Evolutionary conservation across 495 filamentous ascomycete genomes (phyloP), one percentile per base, ranked within the genome.

Genomic region (Staphylotrichum tortipilum): DNA sequence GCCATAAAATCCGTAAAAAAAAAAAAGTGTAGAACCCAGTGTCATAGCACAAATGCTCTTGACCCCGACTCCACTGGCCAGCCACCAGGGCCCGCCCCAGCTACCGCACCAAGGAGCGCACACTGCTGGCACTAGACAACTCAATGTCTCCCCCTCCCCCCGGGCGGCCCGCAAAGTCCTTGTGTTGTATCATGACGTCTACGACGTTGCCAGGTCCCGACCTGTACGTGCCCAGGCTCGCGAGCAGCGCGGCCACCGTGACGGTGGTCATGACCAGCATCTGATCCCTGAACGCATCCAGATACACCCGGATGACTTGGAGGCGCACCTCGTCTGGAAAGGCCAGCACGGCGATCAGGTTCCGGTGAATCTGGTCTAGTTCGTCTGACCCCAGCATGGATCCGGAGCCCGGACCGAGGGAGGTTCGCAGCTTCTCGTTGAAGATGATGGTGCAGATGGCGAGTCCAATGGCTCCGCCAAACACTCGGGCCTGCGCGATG

Each of bases 391-490:
- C 23, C 49, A 41, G 29, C 30, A 21, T 51, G 29, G 26, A 64
- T 39, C 43, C 56, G 44, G 50, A 53, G 1, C 35, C 49, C 1
- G 52, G 28, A 5, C 53, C 56, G 2, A 62, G 47, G 7, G 15
- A 28, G 2, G 12, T 12, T 30, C 52, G 42, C 18, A 61, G 39
- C 40, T 28, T 35, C 26, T 41, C 48, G 51, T 70, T 73, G 54
- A 73, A 68, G 3, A 76, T 56, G 23, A 73, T 66, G 23, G 68
- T 73, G 50, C 70, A 73, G 37, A 67, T 43, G 4, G 69, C 66
- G 11, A 83, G 65, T 3, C 78, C 79, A 10, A 82, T 64, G 18
- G 70, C 69, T 19, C 79, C 80, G 11, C 80, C 79, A 21, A 83
- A 68, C 7, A 82, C 73, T 1, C 80, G 70, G 26, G 73, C 59